Evolutionary conservation across 2,329 filamentous ascomycete genomes (phyloP).

Genomic region (Aspergillus sp.): DNA sequence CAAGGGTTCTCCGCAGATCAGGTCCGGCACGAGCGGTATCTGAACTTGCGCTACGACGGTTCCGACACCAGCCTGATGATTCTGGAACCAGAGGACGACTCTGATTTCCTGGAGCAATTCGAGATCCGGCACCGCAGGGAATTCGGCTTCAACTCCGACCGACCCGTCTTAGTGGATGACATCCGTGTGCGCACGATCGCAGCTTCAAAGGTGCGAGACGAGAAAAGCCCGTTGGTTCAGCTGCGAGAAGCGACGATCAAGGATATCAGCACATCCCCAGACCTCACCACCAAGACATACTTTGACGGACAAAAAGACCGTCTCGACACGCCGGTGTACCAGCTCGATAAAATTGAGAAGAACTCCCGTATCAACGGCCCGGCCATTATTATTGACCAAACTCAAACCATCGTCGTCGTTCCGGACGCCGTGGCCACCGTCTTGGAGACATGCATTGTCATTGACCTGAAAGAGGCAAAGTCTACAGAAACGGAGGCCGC

Average conservation of each 20-base stretch:
- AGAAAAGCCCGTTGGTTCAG: constrained; percentile 72
- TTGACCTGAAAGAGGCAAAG: constrained; percentile 70
- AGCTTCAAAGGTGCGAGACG: constrained; percentile 62
- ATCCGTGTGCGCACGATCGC: constrained; percentile 86
- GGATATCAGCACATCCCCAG: constrained; percentile 65
- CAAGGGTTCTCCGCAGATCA: constrained; percentile 51
- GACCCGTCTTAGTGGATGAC: constrained; percentile 87
- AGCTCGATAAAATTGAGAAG: constrained; percentile 40
- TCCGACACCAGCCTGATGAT: constrained; percentile 57
- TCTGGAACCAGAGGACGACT: constrained; percentile 70
- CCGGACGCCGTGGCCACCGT: constrained; percentile 77
- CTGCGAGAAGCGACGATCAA: constrained; percentile 51
- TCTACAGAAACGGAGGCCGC: constrained; percentile 22
- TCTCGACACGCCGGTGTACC: constrained; percentile 42
- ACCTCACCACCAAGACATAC: constrained; percentile 43
- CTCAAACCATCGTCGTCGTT: constrained; percentile 87
- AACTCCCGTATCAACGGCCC: constrained; percentile 60
- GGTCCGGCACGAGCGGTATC: constrained; percentile 50
- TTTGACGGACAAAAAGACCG: constrained; percentile 39
- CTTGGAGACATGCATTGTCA: constrained; percentile 84
- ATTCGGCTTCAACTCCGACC: constrained; percentile 85
- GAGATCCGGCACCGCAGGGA: constrained; percentile 85
- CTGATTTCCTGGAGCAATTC: constrained; percentile 83
- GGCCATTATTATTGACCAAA: constrained; percentile 74
- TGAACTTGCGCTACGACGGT: constrained; percentile 57